phyloP scores from a whole-genome alignment of 306 rosid species.

The Comarum palustre region DNA sequence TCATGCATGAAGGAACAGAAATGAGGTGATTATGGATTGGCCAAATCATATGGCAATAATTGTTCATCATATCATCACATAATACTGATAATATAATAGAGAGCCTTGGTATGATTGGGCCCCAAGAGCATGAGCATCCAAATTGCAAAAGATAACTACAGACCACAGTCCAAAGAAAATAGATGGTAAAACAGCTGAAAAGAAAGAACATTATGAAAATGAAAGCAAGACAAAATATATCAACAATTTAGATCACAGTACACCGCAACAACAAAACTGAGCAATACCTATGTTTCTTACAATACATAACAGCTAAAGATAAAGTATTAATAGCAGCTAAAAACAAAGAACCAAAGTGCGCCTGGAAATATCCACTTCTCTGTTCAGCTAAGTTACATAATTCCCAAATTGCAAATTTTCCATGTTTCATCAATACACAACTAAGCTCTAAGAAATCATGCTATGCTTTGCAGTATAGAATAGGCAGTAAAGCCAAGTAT shows the following conservation, averaged over 20 bases:
- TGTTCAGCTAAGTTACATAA: constrained; percentile 7
- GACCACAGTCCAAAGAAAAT: neutral
- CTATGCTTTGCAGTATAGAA: constrained; percentile 23
- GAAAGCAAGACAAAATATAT: neutral
- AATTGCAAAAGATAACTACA: constrained; percentile 2
- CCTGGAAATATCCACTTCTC: constrained; percentile 17
- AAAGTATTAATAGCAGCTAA: neutral
- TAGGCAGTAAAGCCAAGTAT: constrained; percentile 8
- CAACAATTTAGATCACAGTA: neutral
- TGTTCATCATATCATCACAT: neutral
- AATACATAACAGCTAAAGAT: neutral
- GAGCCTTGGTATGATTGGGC: neutral
- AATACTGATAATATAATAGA: no score
- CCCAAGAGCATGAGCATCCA: neutral
- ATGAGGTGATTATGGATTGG: neutral
- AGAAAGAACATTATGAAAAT: constrained; percentile 13
- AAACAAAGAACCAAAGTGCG: neutral
- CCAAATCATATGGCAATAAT: neutral
- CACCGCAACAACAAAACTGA: constrained; percentile 6
- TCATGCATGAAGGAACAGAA: neutral
- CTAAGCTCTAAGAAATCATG: constrained; percentile 9
- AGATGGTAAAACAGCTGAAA: neutral
- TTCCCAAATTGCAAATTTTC: constrained; percentile 6
- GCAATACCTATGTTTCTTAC: constrained; percentile 20
- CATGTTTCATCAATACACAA: constrained; percentile 13